phyloP scores from a whole-genome alignment of 495 filamentous ascomycete species.

The Geopyxis carbonaria region DNA sequence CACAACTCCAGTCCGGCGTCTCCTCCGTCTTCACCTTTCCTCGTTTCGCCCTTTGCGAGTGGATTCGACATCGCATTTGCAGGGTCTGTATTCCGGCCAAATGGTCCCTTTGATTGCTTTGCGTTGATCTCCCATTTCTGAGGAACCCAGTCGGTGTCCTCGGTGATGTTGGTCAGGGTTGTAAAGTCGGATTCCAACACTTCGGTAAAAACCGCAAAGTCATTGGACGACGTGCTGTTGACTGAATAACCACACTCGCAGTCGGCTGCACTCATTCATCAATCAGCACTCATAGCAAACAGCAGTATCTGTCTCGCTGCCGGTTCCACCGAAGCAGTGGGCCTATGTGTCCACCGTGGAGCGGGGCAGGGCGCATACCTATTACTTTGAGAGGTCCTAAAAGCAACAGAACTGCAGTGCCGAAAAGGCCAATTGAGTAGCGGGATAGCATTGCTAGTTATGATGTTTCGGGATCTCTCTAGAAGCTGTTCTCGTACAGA shows the following conservation, averaged over 20 bases:
- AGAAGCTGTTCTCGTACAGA: too few species aligned
- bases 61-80: conserved; percentile 41
- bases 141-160: conserved; percentile 40
- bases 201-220: conserved; percentile 42
- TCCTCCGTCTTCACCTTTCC: conserved; percentile 28
- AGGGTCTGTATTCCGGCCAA: conserved; percentile 42
- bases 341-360: too few species aligned
- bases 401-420: too few species aligned
- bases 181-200: conserved; percentile 52
- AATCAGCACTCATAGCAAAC: too few species aligned
- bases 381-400: too few species aligned
- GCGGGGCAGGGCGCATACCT: too few species aligned
- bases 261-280: conserved; percentile 33
- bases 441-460: too few species aligned
- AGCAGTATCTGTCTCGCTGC: too few species aligned
- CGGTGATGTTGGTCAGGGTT: conserved; percentile 32
- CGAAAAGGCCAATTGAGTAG: too few species aligned
- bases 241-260: conserved; percentile 58
- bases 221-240: conserved; percentile 24
- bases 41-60: conserved; percentile 21
- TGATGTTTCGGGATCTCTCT: too few species aligned
- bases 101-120: conserved; percentile 38
- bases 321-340: too few species aligned
- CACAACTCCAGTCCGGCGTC: conserved; percentile 43
- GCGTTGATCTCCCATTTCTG: conserved; percentile 47